Evolutionary conservation across 805 yeast species (phyloP), one percentile per base, ranked within the genome.

Genomic region (Candida bentonensis): DNA sequence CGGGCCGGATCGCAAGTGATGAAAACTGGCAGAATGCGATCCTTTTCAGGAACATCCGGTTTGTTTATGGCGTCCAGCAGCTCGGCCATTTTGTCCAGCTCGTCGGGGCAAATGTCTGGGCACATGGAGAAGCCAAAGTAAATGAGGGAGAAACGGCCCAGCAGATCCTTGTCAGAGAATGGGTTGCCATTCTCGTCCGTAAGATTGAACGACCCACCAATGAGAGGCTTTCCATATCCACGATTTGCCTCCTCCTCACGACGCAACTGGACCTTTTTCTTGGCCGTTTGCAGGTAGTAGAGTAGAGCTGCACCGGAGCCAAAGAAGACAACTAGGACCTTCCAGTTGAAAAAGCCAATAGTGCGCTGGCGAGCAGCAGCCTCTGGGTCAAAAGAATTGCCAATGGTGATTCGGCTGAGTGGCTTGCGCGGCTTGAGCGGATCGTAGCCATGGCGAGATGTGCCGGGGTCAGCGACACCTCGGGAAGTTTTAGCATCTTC

Each of bases 61-160:
- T 62, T 59, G 57, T 81, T 77, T 57, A 89, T 51, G 73, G 75
- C 56, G 74, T 67, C 72, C 67, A 74, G 42, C 66, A 82, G 78
- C 23, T 77, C 70, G 3, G 95, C 89, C 58, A 92, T 71, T 58
- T 89, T 85, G 61, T 92, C 98, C 47, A 92, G 73, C 61, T 92
- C 98, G 62, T 92, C 98, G 9, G 98, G 98, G 63, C 98, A 92
- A 44, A 92, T 88, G 64, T 92, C 98, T 4, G 98, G 98, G 65
- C 98, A 92, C 64, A 88, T 88, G 3, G 96, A 83, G 67, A 92
- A 92, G 0, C 98, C 98, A 64, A 92, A 92, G 61, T 92, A 92
- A n/a, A 89, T 62, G 40, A 92, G 67, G 9, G 89, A 76, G 63
- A 87, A 92, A 59, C 76, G 80, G 26, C 88, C 92, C 49, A 73